Conservation (phyloP, 345 rosid species). For the Gossypium thurberi region DNA sequence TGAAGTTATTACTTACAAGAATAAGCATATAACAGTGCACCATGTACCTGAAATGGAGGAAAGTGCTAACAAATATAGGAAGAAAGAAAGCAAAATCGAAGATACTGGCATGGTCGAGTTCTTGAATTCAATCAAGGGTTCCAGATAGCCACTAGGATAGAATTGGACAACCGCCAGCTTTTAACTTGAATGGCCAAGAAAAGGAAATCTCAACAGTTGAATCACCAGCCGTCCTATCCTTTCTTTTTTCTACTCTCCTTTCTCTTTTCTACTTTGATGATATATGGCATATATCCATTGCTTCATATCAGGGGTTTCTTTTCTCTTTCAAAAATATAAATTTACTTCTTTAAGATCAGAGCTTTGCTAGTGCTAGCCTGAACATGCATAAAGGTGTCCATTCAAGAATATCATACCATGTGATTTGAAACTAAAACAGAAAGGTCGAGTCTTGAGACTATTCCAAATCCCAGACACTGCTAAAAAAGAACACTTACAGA, state of each 20-base stretch:
- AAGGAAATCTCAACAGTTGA: constrained; percentile 6
- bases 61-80: constrained; percentile 24
- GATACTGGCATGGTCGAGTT: constrained; percentile 27
- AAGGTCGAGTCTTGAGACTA: not conserved
- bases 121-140: not conserved
- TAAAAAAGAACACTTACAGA: not conserved
- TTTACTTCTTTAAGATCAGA: not conserved
- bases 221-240: constrained; percentile 2
- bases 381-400: constrained; percentile 5
- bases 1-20: not conserved
- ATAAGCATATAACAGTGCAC: not conserved
- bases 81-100: constrained; percentile 20
- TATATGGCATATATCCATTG: constrained; percentile 47
- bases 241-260: constrained; percentile 15
- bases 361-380: not conserved
- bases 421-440: not conserved
- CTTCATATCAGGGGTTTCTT: constrained; percentile 42
- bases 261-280: constrained; percentile 26
- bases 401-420: not conserved
- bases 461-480: not conserved
- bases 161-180: constrained; percentile 10
- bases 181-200: not conserved
- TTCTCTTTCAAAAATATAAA: constrained; percentile 10
- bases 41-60: constrained; percentile 15
- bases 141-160: constrained; percentile 6